A percentile compares a stretch with the other conserved stretches of the same genome.
phyloP scores from a whole-genome alignment of 257 asterid species.

The Jasminum sambac region DNA sequence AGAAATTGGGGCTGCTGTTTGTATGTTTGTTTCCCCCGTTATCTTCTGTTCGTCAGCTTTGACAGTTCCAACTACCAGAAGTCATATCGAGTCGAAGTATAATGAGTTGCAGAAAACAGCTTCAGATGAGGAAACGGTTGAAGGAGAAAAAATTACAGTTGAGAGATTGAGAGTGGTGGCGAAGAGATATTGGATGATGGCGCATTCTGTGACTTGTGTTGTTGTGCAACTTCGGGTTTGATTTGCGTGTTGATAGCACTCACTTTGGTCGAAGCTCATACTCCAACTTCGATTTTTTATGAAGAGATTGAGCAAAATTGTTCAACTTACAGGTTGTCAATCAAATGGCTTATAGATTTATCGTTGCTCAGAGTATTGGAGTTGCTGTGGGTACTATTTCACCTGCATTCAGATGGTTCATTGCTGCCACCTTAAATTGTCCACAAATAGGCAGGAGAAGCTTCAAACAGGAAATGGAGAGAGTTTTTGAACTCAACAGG shows the following conservation, averaged over 20 bases:
- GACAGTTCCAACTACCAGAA: not conserved
- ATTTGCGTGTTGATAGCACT: slow-evolving; percentile 7
- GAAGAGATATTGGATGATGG: slow-evolving; percentile 20
- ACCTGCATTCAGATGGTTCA: slow-evolving; percentile 18
- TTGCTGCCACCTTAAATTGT: not conserved
- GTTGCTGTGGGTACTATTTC: slow-evolving; percentile 15
- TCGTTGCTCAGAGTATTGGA: slow-evolving; percentile 7
- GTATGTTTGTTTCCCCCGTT: not conserved
- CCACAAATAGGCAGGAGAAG: not conserved
- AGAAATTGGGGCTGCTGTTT: not conserved
- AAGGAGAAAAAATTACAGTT: not conserved
- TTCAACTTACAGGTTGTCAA: slow-evolving; percentile 16
- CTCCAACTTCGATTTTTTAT: not conserved
- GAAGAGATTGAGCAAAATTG: no score
- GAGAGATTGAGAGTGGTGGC: not conserved
- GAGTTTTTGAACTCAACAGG: slow-evolving; percentile 1
- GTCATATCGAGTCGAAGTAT: not conserved
- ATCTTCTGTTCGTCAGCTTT: not conserved
- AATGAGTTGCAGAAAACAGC: not conserved
- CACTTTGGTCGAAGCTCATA: not conserved
- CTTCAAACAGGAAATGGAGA: not conserved
- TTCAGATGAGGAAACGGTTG: not conserved
- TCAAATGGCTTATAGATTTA: not conserved
- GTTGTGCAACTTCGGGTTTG: not conserved
- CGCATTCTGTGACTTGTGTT: slow-evolving; percentile 22